phyloP scores from a whole-genome alignment of 2,329 filamentous ascomycete genomes.

The Sclerotiophoma versabilis region DNA sequence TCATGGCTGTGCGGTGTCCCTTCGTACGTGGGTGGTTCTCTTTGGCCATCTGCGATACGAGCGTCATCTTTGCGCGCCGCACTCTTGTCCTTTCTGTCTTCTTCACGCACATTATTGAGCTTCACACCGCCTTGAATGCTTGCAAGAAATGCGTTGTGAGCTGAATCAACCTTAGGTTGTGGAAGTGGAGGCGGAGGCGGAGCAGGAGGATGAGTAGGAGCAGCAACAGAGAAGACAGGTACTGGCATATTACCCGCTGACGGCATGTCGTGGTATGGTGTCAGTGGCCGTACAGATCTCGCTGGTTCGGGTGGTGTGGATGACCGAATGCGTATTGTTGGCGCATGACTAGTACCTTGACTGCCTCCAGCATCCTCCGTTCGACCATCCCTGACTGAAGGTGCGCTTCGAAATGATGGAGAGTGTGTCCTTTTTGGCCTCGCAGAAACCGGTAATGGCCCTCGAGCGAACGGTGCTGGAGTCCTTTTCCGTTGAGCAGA shows the following conservation, averaged over 20 bases:
- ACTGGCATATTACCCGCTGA: background rate
- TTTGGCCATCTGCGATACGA: background rate
- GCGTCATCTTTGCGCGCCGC: background rate
- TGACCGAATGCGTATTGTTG: background rate
- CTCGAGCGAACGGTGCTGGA: background rate
- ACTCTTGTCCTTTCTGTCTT: background rate
- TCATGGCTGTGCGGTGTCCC: constrained; percentile 18
- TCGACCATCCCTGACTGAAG: background rate
- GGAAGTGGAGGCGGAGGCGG: background rate
- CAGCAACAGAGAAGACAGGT: background rate
- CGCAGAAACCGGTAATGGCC: background rate
- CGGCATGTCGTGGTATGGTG: background rate
- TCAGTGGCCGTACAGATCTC: background rate
- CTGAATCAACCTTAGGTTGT: background rate
- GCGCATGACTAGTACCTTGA: background rate
- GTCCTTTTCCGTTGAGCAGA: background rate
- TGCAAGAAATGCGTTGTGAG: background rate
- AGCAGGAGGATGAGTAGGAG: too few relatives aligned
- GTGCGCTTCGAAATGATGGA: background rate
- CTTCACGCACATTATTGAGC: constrained; percentile 5
- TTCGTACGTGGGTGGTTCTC: constrained; percentile 10
- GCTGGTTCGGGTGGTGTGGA: background rate
- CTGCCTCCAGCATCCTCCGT: background rate
- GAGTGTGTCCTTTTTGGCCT: background rate
- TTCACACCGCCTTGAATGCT: constrained; percentile 2